Evolutionary conservation across 2,329 filamentous ascomycete species (phyloP).

Genomic region (Magnaporthiopsis rhizophila): DNA sequence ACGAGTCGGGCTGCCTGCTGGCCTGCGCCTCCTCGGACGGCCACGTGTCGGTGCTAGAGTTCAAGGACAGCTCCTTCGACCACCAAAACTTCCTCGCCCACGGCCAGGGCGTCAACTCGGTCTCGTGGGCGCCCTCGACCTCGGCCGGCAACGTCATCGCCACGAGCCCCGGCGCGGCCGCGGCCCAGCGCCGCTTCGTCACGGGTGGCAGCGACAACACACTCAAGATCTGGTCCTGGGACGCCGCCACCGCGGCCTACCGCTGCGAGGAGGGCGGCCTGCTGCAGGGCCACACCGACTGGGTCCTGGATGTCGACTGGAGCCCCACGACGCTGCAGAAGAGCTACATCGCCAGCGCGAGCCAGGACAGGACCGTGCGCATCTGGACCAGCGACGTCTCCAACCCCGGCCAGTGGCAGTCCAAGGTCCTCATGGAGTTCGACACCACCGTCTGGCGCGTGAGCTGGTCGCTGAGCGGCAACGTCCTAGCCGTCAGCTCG

Average conservation of each 20-base stretch:
- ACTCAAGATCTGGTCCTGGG: slow-evolving; percentile 88
- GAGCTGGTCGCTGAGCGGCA: slow-evolving; percentile 95
- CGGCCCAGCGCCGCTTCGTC: slow-evolving; percentile 73
- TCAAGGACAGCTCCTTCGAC: slow-evolving; percentile 88
- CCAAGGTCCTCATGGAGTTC: slow-evolving; percentile 70
- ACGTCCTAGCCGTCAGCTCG: slow-evolving; percentile 87
- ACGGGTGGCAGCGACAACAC: slow-evolving; percentile 92
- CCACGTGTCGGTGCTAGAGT: slow-evolving; percentile 88
- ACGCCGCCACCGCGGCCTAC: slow-evolving; percentile 51
- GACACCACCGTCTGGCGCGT: slow-evolving; percentile 91
- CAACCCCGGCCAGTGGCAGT: slow-evolving; percentile 67
- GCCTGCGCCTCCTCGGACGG: slow-evolving; percentile 93
- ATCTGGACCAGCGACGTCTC: slow-evolving; percentile 83
- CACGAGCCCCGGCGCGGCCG: slow-evolving; percentile 50
- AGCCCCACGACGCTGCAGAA: slow-evolving; percentile 90
- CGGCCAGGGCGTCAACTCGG: slow-evolving; percentile 88
- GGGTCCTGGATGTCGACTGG: slow-evolving; percentile 97
- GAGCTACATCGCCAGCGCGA: slow-evolving; percentile 92
- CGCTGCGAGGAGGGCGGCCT: slow-evolving; percentile 50
- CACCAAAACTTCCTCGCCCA: slow-evolving; percentile 87
- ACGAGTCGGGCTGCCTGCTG: slow-evolving; percentile 88
- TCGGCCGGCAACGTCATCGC: slow-evolving; percentile 78
- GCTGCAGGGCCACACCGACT: slow-evolving; percentile 80
- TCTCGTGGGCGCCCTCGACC: slow-evolving; percentile 87
- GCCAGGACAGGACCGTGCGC: slow-evolving; percentile 92